Base-by-base conservation (phyloP, 1,284 basidiomycete genomes). In the Trichosporon sp. region DNA sequence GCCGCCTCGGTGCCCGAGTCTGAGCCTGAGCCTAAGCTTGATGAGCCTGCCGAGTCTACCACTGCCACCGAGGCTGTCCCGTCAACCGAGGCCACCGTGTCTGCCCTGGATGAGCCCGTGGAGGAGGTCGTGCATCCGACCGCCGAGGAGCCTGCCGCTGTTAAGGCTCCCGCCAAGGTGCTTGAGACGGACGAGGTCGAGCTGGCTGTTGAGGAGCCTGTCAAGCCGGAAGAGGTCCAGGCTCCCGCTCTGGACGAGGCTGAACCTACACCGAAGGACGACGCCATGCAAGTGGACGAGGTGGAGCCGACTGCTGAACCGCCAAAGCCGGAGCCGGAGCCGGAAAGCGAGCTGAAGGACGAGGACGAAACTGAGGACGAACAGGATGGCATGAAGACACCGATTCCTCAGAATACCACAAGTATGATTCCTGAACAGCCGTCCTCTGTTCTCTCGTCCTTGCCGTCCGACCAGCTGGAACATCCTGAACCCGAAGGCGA, bases 401-500 rank as follows among this genome's bases (percentile, higher is more conserved):
- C 59, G 4, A 32, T 63, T 2, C 59, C 59, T 10, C 31, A 35
- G 7, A 11, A 35, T 16, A 12, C 32, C 16, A n/a, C 31, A 7
- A 12, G 14, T n/a, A 11, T 7, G 14, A 32, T 63, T 19, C 59
- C 59, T 14, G 59, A 63, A 6, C 59, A 63, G 0, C 64, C 73
- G 0, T 74, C 73, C 1, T 74, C 73, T 0, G 68, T 64, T 0
- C 71, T 74, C 4, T 74, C 73, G 1, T 74, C 73, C 2, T 10
- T 74, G 21, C 71, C 68, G 1, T 65, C 66, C n/a, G 67, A 70
- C 21, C 31, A 56, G 35, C 43, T 21, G 2, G 59, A 65, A 19
- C 65, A 69, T 37, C 59, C 59, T 14, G 59, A 63, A 2, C 59
- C 59, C 5, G 70, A 73, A 16, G 71, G 76, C 46, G 67, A 66